Conservation (phyloP, 768 basidiomycete species). For the Exidia glandulosa region DNA sequence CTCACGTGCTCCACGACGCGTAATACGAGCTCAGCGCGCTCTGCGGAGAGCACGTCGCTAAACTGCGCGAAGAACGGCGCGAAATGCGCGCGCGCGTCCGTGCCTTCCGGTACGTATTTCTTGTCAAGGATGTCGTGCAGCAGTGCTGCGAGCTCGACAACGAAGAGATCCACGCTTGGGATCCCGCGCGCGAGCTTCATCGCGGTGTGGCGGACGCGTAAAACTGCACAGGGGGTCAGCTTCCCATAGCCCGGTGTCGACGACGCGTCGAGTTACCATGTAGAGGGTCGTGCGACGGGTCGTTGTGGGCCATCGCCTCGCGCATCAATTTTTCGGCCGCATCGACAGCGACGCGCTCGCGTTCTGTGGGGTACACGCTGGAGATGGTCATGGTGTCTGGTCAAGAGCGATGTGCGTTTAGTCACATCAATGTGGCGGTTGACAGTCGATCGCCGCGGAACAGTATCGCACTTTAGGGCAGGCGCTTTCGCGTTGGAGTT, state of each 20-base stretch:
- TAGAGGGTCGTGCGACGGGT: constrained; percentile 69
- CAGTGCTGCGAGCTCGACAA: constrained; percentile 77
- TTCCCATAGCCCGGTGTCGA: background rate
- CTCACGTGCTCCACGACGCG: constrained; percentile 69
- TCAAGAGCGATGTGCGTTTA: too few species aligned
- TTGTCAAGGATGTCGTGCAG: constrained; percentile 83
- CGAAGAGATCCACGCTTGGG: constrained; percentile 43
- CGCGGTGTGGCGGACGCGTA: constrained; percentile 73
- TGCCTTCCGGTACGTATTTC: constrained; percentile 56
- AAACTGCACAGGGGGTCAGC: constrained; percentile 34
- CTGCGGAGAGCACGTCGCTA: constrained; percentile 47
- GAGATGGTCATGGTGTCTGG: background rate
- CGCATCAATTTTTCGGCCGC: constrained; percentile 61
- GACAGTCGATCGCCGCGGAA: too few species aligned
- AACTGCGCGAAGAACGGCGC: constrained; percentile 47
- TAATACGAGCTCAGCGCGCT: constrained; percentile 44
- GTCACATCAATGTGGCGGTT: too few species aligned
- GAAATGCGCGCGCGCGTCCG: constrained; percentile 56
- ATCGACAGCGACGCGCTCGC: constrained; percentile 26
- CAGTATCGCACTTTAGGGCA: too few species aligned
- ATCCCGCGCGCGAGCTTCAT: constrained; percentile 49
- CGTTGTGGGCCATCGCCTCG: constrained; percentile 64
- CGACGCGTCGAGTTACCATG: constrained; percentile 38
- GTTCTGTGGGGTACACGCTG: constrained; percentile 4
- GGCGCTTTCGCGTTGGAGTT: too few species aligned